A percentile compares a stretch with the other conserved stretches of the same genome.
These are phyloP conservation scores for Ophiostoma sp. DNA, from an alignment of 2,329 filamentous ascomycete species.

Conservation along the genomic window DNA sequence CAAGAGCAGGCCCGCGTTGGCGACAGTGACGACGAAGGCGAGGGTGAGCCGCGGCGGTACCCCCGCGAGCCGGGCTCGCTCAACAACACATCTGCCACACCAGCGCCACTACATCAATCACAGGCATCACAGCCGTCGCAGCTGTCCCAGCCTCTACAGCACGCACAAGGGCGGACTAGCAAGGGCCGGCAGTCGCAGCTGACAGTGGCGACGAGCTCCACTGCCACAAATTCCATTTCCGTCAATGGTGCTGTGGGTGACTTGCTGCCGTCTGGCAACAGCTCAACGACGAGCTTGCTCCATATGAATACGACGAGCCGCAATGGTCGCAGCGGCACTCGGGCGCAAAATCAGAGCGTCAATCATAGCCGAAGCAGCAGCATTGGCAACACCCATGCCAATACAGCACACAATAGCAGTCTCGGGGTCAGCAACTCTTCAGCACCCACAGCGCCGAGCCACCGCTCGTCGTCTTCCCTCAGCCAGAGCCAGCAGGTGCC, in stretches of 20 bases:
- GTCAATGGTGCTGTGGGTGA: not conserved
- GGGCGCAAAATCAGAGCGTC: not conserved
- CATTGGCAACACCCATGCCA: constrained; percentile 10
- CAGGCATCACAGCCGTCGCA: not conserved
- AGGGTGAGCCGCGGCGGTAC: not conserved
- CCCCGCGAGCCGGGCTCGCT: not conserved
- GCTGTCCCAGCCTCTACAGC: not conserved
- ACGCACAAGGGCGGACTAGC: not conserved
- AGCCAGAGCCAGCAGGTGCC: constrained; percentile 23
- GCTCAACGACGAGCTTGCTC: constrained; percentile 24
- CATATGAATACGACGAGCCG: not conserved
- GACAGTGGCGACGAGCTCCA: not conserved
- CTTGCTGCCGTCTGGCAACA: constrained; percentile 16
- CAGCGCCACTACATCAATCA: not conserved
- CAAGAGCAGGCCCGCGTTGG: constrained; percentile 36
- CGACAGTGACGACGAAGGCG: constrained; percentile 17
- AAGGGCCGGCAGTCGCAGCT: not conserved
- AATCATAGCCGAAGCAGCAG: constrained; percentile 10
- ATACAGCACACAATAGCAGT: not conserved
- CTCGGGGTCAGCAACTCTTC: not conserved
- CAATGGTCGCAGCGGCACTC: not conserved
- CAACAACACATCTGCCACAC: not conserved
- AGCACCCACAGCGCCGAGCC: not conserved
- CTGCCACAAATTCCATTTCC: not conserved
- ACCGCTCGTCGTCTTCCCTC: constrained; percentile 10